Conservation (phyloP, 108 stramenopile species). For the Parietichytrium sp. region DNA sequence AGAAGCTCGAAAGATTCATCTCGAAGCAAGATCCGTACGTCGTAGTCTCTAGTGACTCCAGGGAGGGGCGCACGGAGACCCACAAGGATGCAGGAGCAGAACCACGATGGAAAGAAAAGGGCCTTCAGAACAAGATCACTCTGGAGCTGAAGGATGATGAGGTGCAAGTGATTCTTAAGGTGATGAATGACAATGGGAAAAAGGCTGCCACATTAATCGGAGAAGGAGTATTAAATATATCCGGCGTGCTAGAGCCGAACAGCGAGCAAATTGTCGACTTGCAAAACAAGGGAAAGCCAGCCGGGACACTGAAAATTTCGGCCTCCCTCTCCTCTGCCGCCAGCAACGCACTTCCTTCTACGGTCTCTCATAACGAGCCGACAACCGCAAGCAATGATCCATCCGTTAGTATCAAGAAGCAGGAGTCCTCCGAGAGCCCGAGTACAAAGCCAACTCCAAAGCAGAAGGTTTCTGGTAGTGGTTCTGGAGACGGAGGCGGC, state of each 20-base stretch:
- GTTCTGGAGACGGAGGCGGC: too few species aligned
- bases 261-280: not conserved
- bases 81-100: not conserved
- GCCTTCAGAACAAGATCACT: not conserved
- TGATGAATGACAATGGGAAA: slow-evolving; percentile 7
- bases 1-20: not conserved
- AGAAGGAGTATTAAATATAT: not conserved
- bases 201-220: not conserved
- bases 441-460: too few species aligned
- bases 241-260: not conserved
- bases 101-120: not conserved
- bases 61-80: not conserved
- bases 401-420: too few species aligned
- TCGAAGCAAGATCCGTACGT: slow-evolving; percentile 15
- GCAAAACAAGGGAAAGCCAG: not conserved
- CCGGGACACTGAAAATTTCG: not conserved
- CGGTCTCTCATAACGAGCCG: too few species aligned
- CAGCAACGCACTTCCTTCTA: not conserved
- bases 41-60: not conserved
- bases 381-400: too few species aligned
- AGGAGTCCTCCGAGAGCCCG: too few species aligned
- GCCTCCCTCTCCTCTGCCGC: not conserved
- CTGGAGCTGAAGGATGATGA: not conserved
- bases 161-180: not conserved
- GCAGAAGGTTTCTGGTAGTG: too few species aligned